These are phyloP conservation scores for Fusarium ambrosium DNA, from an alignment of 2,329 filamentous ascomycete genomes.

Conservation along the genomic window DNA sequence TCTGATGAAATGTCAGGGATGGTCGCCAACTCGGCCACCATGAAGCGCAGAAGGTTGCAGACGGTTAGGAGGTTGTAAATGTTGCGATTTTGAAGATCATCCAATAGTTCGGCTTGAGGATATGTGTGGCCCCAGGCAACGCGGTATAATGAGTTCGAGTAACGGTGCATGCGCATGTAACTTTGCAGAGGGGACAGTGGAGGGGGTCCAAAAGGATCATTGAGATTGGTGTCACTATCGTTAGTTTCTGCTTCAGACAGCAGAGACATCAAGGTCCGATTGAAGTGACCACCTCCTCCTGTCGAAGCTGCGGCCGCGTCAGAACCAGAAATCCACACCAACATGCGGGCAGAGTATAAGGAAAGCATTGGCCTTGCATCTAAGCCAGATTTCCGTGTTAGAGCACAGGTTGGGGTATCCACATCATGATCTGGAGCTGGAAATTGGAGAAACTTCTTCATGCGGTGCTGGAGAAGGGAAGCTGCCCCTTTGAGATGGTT, in stretches of 20 bases:
- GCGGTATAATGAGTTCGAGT: slow-evolving; percentile 51
- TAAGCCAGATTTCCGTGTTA: not conserved
- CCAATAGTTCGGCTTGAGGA: slow-evolving; percentile 51
- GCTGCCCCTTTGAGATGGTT: slow-evolving; percentile 52
- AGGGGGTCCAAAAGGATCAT: not conserved
- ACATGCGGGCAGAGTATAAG: slow-evolving; percentile 50
- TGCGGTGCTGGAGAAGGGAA: slow-evolving; percentile 47
- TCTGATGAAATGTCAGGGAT: not conserved
- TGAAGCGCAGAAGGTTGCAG: slow-evolving; percentile 49
- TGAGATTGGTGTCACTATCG: not conserved
- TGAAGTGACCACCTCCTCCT: slow-evolving; percentile 51
- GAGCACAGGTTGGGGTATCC: not conserved
- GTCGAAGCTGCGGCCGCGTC: slow-evolving; percentile 49
- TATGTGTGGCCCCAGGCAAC: slow-evolving; percentile 51
- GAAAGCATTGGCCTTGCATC: slow-evolving; percentile 37
- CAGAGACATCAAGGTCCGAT: slow-evolving; percentile 34
- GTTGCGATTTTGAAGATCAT: slow-evolving; percentile 52
- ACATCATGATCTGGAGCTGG: not conserved
- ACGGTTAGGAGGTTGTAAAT: slow-evolving; percentile 49
- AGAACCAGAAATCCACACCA: slow-evolving; percentile 50
- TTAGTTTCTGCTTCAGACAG: not conserved
- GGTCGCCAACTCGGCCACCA: slow-evolving; percentile 47
- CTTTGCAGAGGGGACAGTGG: slow-evolving; percentile 37
- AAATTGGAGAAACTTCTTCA: slow-evolving; percentile 12
- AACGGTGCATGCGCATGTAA: slow-evolving; percentile 44